A percentile compares a stretch with the other conserved stretches of the same genome.
These are phyloP conservation scores for Ascochyta clinopodiicola DNA, from an alignment of 2,329 filamentous ascomycete species.

Conservation along the genomic window DNA sequence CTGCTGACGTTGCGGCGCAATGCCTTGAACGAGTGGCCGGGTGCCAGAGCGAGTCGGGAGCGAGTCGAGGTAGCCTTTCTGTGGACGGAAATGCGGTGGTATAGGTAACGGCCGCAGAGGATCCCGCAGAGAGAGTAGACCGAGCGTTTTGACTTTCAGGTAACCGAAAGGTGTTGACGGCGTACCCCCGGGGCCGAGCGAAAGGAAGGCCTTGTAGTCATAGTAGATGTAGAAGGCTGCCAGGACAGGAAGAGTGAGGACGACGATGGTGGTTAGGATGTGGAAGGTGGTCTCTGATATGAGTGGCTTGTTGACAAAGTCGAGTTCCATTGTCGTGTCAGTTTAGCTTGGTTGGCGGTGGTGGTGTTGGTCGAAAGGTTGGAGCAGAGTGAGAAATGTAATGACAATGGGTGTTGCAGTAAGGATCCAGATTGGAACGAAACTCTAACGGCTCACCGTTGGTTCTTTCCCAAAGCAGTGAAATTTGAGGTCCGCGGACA, in stretches of 20 bases:
- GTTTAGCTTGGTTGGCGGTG: background rate
- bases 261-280: conserved; percentile 27
- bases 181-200: conserved; percentile 80
- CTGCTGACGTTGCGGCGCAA: conserved; percentile 81
- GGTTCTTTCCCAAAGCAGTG: background rate
- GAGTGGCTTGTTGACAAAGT: background rate
- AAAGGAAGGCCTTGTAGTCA: conserved; percentile 78
- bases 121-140: conserved; percentile 73
- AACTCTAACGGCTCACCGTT: background rate
- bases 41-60: conserved; percentile 69
- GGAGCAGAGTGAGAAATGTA: background rate
- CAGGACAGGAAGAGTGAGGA: conserved; percentile 35
- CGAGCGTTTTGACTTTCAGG: conserved; percentile 73
- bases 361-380: too few species aligned
- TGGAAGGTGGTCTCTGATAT: conserved; percentile 18
- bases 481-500: conserved; percentile 7
- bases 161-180: conserved; percentile 77
- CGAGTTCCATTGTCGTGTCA: conserved; percentile 1
- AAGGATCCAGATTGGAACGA: background rate
- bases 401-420: background rate
- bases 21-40: conserved; percentile 73
- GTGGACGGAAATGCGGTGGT: conserved; percentile 60
- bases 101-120: conserved; percentile 67
- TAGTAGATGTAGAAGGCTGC: conserved; percentile 60
- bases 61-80: conserved; percentile 64